Conservation (phyloP, 768 basidiomycete species). For the Suillus sp. region DNA sequence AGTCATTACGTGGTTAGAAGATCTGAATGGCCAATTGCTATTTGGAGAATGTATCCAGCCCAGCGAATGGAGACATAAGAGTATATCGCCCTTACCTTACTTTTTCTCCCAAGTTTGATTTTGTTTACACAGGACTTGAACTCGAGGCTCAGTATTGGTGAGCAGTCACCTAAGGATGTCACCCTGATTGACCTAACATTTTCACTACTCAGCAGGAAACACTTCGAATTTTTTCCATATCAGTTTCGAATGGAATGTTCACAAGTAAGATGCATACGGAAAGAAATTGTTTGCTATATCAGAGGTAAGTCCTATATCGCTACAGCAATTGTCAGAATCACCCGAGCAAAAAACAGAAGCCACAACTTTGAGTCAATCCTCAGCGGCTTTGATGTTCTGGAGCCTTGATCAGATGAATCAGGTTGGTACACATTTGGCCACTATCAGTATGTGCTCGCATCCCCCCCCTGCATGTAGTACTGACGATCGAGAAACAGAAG, state of each 20-base stretch:
- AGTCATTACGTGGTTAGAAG: background rate
- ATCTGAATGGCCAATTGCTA: background rate
- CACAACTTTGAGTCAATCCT: background rate
- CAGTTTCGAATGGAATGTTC: background rate
- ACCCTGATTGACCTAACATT: background rate
- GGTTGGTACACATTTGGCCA: background rate
- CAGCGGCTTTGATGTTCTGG: constrained; percentile 5
- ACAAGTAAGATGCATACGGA: background rate
- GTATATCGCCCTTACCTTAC: too few relatives aligned
- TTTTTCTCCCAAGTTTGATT: too few relatives aligned
- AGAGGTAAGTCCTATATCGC: background rate
- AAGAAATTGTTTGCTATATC: background rate
- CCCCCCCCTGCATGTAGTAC: too few relatives aligned
- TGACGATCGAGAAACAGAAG: background rate
- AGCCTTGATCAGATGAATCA: constrained; percentile 1
- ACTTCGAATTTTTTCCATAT: background rate
- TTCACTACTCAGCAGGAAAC: background rate
- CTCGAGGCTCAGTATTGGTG: too few relatives aligned
- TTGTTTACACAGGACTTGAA: too few relatives aligned
- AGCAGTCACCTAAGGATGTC: too few relatives aligned
- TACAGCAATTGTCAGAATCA: background rate
- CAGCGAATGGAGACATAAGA: too few relatives aligned
- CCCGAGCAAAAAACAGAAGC: background rate
- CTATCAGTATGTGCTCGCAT: background rate
- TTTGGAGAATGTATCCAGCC: background rate